Percentiles rank a stretch among this genome's conserved stretches.
Conservation (phyloP, 2,329 filamentous ascomycete species). For the Thelonectria olida region DNA sequence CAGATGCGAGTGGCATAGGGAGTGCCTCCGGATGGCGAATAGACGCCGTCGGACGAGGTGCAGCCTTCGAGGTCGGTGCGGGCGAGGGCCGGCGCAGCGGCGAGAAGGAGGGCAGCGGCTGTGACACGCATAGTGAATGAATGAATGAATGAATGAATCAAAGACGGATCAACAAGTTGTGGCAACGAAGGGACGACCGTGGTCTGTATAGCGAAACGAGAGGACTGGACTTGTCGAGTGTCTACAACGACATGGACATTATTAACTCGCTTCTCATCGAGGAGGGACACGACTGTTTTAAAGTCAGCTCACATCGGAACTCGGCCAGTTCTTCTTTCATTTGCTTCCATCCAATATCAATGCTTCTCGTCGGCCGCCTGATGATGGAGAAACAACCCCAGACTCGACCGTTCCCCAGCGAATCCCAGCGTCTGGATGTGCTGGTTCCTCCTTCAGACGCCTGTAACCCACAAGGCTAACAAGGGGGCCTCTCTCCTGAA, state of each 20-base stretch:
- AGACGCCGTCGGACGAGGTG: constrained; percentile 49
- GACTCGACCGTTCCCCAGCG: not conserved
- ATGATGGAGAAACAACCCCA: no score
- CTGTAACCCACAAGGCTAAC: not conserved
- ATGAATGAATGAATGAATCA: constrained; percentile 16
- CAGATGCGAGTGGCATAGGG: constrained; percentile 61
- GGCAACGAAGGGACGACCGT: constrained; percentile 19
- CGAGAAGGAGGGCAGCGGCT: constrained; percentile 37
- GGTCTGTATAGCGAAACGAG: not conserved
- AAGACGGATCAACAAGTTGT: no score
- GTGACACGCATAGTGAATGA: constrained; percentile 35
- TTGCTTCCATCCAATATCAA: not conserved
- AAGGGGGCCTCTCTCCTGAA: not conserved
- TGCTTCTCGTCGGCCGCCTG: not conserved
- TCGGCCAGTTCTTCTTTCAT: not conserved
- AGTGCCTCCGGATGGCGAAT: constrained; percentile 39
- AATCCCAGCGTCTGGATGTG: constrained; percentile 5
- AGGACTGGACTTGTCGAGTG: not conserved
- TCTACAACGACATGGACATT: not conserved
- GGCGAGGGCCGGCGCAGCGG: constrained; percentile 48
- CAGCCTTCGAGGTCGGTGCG: constrained; percentile 59
- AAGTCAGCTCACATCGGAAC: not conserved
- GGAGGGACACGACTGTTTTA: not conserved
- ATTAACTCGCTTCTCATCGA: not conserved
- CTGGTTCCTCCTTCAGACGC: not conserved